These are phyloP conservation scores for Tricladium varicosporioides DNA, from an alignment of 2,329 filamentous ascomycete genomes.

Conservation along the genomic window DNA sequence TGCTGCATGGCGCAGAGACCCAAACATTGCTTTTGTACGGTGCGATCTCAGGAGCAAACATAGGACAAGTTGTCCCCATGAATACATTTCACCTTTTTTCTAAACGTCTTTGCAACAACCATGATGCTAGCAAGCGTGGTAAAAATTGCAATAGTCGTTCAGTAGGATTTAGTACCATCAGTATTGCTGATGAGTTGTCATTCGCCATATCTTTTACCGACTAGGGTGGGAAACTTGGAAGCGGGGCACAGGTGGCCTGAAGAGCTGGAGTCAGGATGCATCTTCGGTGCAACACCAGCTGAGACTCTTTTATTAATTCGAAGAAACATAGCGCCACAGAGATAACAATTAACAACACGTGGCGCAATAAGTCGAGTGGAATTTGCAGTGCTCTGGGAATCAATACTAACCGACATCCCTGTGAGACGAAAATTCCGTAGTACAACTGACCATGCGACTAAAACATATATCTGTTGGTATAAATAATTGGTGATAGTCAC, in stretches of 20 bases:
- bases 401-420: background rate
- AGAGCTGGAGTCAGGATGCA: background rate
- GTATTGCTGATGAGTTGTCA: background rate
- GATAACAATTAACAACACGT: background rate
- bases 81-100: background rate
- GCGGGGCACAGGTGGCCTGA: background rate
- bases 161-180: background rate
- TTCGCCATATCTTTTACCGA: background rate
- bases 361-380: background rate
- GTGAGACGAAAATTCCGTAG: slow-evolving; percentile 1
- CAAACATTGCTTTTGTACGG: background rate
- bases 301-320: background rate
- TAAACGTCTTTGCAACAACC: background rate
- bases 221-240: background rate
- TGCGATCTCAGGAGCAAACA: background rate
- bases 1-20: background rate
- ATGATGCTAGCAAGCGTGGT: background rate
- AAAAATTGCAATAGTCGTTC: background rate
- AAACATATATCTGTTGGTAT: slow-evolving; percentile 2
- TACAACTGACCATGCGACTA: background rate
- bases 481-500: too few relatives aligned
- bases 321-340: background rate
- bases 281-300: background rate
- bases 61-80: background rate
- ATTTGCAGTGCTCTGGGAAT: background rate